phyloP scores from a whole-genome alignment of 2,329 filamentous ascomycete genomes.

The Apiospora marii region DNA sequence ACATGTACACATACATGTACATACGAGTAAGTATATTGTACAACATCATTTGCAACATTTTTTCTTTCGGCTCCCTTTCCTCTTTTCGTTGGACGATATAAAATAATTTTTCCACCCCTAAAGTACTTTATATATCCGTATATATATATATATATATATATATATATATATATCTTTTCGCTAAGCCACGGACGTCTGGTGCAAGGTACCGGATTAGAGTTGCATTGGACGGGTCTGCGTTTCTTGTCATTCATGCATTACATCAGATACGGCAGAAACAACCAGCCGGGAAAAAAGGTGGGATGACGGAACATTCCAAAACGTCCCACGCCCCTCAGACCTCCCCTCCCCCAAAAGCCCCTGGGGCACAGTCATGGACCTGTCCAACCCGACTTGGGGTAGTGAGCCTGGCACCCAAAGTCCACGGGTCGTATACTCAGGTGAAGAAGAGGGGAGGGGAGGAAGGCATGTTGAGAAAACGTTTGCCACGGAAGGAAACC shows the following conservation, averaged over 20 bases:
- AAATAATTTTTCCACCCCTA: not conserved
- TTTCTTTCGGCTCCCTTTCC: not conserved
- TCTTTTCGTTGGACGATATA: not conserved
- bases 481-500: not conserved
- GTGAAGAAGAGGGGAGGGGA: not conserved
- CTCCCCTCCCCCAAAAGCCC: not conserved
- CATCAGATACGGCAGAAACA: constrained; percentile 17
- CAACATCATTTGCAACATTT: not conserved
- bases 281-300: not conserved
- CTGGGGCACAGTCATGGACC: not conserved
- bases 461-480: not conserved
- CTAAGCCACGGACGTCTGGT: not conserved
- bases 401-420: not conserved
- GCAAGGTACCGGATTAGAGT: constrained; percentile 8
- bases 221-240: constrained; percentile 1
- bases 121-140: not conserved
- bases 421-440: not conserved
- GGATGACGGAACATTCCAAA: constrained; percentile 15
- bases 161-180: not conserved
- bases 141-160: not conserved
- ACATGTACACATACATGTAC: constrained; percentile 2
- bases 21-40: not conserved
- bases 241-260: constrained; percentile 19
- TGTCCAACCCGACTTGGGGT: not conserved
- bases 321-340: constrained; percentile 10